Evolutionary conservation across 2,329 filamentous ascomycete genomes (phyloP).

Genomic region (Verticillium albo-atrum): DNA sequence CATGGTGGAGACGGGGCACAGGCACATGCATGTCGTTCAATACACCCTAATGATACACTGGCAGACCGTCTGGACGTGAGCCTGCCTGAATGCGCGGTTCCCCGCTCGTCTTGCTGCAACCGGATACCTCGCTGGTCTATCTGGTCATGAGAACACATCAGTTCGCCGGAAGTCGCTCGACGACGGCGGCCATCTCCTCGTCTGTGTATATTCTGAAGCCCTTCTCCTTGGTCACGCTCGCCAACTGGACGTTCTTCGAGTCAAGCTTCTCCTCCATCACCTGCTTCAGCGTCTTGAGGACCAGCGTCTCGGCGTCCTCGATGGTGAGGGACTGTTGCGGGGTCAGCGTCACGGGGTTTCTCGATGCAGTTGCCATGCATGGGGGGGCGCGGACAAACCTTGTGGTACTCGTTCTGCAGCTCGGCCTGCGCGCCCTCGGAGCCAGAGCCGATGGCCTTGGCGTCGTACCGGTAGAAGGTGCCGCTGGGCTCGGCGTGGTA

Average conservation of each 20-base stretch:
- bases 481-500: conserved; percentile 98
- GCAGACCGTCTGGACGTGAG: conserved; percentile 6
- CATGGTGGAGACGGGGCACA: not conserved
- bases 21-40: conserved; percentile 4
- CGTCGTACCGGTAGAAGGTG: conserved; percentile 98
- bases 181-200: conserved; percentile 92
- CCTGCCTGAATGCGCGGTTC: not conserved
- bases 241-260: conserved; percentile 96
- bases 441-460: conserved; percentile 96
- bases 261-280: conserved; percentile 99
- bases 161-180: conserved; percentile 73
- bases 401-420: conserved; percentile 98
- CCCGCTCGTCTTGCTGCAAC: not conserved
- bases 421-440: conserved; percentile 97
- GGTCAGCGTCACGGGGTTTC: not conserved
- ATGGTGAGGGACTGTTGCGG: conserved; percentile 74
- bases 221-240: conserved; percentile 95
- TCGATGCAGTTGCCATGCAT: not conserved
- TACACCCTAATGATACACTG: conserved; percentile 11
- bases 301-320: conserved; percentile 86
- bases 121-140: not conserved
- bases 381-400: conserved; percentile 41
- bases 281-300: conserved; percentile 97
- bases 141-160: conserved; percentile 20
- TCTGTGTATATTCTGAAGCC: conserved; percentile 99